Evolutionary conservation across 2,329 filamentous ascomycete species (phyloP).

Genomic region (Sphaerulina vaccinii): DNA sequence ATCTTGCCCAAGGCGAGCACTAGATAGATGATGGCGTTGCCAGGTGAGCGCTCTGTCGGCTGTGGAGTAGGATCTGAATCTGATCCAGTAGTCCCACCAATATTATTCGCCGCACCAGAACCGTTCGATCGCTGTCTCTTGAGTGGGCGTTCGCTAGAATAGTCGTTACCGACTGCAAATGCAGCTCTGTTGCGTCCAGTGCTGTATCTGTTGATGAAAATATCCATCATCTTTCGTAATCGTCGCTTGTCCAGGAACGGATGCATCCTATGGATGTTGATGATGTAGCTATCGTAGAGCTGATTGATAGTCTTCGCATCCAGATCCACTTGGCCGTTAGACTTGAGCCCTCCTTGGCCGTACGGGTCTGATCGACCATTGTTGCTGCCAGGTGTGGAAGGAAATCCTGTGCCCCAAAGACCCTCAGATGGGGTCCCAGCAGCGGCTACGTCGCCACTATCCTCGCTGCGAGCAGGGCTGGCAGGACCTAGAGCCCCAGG

Average conservation of each 20-base stretch:
- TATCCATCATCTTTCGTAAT: conserved; percentile 53
- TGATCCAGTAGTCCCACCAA: conserved; percentile 10
- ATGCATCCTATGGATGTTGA: conserved; percentile 62
- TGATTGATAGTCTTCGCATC: conserved; percentile 51
- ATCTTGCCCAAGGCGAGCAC: conserved; percentile 86
- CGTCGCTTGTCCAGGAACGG: conserved; percentile 60
- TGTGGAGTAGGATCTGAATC: conserved; percentile 17
- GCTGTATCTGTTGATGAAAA: conserved; percentile 53
- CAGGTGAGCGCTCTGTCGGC: conserved; percentile 61
- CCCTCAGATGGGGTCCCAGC: conserved; percentile 48
- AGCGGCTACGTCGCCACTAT: conserved; percentile 31
- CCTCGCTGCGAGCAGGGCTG: conserved; percentile 43
- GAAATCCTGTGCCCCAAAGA: conserved; percentile 54
- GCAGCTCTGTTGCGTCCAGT: conserved; percentile 26
- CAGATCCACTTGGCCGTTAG: conserved; percentile 55
- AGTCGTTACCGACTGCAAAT: conserved; percentile 33
- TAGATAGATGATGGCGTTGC: conserved; percentile 77
- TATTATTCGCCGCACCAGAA: conserved; percentile 21
- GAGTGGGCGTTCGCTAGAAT: conserved; percentile 26
- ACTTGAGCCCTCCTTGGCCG: conserved; percentile 51
- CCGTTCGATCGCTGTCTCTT: conserved; percentile 37
- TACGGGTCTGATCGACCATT: conserved; percentile 34
- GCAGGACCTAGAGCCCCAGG: conserved; percentile 37
- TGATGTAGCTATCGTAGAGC: conserved; percentile 57
- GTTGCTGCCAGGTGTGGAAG: conserved; percentile 32